A percentile compares a stretch with the other conserved stretches of the same genome.
Evolutionary conservation across 345 rosid genomes (phyloP).

Genomic region (Citrus glauca): DNA sequence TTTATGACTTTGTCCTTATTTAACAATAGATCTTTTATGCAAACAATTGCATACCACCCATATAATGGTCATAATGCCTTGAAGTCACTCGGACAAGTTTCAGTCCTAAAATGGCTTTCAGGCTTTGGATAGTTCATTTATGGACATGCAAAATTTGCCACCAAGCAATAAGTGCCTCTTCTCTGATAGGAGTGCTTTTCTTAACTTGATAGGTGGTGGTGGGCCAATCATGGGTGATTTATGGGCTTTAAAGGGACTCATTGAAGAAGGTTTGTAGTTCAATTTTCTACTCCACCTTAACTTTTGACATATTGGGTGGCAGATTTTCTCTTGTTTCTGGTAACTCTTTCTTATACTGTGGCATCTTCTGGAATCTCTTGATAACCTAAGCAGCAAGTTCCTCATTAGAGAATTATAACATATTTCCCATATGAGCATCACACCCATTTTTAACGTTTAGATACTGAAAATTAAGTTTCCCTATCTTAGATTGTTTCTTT

Average conservation of each 20-base stretch:
- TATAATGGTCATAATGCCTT: neutral
- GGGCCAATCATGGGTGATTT: constrained; percentile 99
- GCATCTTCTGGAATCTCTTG: neutral
- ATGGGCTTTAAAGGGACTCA: constrained; percentile 98
- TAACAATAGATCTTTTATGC: neutral
- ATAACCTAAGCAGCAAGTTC: neutral
- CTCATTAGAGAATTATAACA: neutral
- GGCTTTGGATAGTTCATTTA: neutral
- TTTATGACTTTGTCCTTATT: neutral
- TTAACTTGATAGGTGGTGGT: constrained; percentile 74
- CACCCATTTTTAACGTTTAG: neutral
- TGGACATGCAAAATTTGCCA: constrained; percentile 1
- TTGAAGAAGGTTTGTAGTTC: constrained; percentile 70
- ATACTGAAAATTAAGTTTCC: neutral
- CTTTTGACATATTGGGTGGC: neutral
- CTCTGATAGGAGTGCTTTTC: constrained; percentile 9
- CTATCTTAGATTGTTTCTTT: neutral
- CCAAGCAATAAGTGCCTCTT: neutral
- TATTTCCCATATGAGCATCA: neutral
- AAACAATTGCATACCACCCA: neutral
- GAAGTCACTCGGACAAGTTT: neutral
- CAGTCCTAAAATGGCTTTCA: neutral
- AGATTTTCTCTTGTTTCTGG: neutral
- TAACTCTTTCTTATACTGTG: neutral
- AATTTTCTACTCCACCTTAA: constrained; percentile 10